Evolutionary conservation across 108 stramenopile species (phyloP).

Genomic region (Cylindrotheca fusiformis): DNA sequence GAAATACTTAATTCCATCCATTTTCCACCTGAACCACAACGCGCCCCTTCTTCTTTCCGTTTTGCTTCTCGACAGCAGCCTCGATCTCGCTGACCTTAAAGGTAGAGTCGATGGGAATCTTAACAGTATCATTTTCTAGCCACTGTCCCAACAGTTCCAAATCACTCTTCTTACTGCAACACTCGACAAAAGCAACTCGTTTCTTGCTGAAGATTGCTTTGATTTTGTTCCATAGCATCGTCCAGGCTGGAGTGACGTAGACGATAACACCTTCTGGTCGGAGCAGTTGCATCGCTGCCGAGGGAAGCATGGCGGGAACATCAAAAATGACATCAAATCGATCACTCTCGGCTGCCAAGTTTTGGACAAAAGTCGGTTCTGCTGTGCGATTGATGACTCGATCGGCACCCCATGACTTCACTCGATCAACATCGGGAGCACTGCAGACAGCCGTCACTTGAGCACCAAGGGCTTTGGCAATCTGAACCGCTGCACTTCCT

Average conservation of each 20-base stretch:
- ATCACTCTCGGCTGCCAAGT: neutral
- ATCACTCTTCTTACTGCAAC: conserved; percentile 10
- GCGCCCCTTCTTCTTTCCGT: conserved; percentile 7
- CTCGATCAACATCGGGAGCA: conserved; percentile 32
- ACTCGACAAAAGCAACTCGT: conserved; percentile 1
- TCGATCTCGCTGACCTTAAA: conserved; percentile 2
- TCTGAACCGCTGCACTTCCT: conserved; percentile 34
- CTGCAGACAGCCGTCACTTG: conserved; percentile 32
- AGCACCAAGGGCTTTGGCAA: conserved; percentile 27
- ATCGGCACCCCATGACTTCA: conserved; percentile 23
- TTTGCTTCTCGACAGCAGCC: conserved; percentile 9
- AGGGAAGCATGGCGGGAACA: conserved; percentile 4
- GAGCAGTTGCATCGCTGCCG: neutral
- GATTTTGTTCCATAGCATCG: conserved; percentile 4
- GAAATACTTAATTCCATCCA: no score
- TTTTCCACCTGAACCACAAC: no score
- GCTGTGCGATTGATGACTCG: conserved; percentile 29
- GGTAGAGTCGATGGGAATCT: conserved; percentile 18
- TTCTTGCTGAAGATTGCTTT: conserved; percentile 5
- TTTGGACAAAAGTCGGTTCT: neutral
- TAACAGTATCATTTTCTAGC: conserved; percentile 5
- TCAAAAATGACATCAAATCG: conserved; percentile 34
- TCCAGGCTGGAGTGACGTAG: conserved; percentile 12
- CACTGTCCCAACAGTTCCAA: conserved; percentile 14
- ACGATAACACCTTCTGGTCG: conserved; percentile 19